Evolutionary conservation across 305 asterid species (phyloP).

Genomic region (Fraxinus xanthoxyloides): DNA sequence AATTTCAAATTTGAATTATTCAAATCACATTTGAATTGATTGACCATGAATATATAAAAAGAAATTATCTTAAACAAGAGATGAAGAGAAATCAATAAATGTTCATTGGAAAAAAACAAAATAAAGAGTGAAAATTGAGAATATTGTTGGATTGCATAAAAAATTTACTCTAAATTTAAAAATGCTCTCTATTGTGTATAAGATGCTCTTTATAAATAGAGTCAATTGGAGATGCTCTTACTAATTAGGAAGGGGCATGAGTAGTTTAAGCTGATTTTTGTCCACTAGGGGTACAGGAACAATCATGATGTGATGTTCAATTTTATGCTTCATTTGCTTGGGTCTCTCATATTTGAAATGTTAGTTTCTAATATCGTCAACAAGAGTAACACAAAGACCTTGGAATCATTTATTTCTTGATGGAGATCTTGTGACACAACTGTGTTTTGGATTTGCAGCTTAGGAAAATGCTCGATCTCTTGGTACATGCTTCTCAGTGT

Average conservation of each 20-base stretch:
- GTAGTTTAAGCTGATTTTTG: neutral
- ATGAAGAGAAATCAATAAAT: neutral
- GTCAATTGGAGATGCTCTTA: neutral
- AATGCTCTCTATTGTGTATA: neutral
- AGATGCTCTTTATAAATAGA: neutral
- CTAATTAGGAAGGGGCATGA: slow-evolving; percentile 13
- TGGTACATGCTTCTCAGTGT: slow-evolving; percentile 97
- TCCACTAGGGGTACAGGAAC: neutral
- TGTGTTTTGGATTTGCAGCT: slow-evolving; percentile 56
- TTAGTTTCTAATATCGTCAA: neutral
- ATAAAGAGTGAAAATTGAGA: neutral
- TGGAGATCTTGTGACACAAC: slow-evolving; percentile 22
- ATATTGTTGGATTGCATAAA: neutral
- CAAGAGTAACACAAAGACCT: neutral
- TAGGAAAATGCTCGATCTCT: slow-evolving; percentile 92
- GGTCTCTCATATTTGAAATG: neutral
- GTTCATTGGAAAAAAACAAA: neutral
- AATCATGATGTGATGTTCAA: neutral
- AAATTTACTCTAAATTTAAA: neutral
- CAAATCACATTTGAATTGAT: neutral
- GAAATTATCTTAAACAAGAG: neutral
- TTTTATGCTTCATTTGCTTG: neutral
- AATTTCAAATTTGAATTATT: neutral
- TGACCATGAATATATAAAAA: neutral
- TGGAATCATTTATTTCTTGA: slow-evolving; percentile 12